Conservation (phyloP, 164 flowering plant species). For the Piper longum region DNA sequence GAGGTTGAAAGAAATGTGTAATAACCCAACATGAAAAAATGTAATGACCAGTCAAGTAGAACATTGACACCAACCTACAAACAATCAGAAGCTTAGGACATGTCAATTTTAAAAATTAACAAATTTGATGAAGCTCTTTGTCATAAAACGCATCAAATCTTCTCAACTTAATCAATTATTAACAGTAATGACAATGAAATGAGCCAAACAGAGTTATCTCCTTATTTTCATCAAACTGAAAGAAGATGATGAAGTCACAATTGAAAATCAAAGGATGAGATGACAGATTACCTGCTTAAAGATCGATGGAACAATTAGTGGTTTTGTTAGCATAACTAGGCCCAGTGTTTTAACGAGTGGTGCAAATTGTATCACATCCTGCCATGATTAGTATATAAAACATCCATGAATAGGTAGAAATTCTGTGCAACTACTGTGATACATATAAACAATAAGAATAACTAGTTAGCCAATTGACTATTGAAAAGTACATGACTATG, state of each 20-base stretch:
- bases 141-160: no score
- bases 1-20: conserved; percentile 72
- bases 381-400: conserved; percentile 6
- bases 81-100: neutral
- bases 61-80: conserved; percentile 76
- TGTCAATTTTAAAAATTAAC: neutral
- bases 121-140: neutral
- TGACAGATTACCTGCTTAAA: conserved; percentile 55
- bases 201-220: no score
- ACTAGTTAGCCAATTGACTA: neutral
- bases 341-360: conserved; percentile 87
- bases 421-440: neutral
- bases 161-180: no score
- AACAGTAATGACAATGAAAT: no score
- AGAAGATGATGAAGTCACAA: neutral
- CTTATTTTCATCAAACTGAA: no score
- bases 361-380: conserved; percentile 93
- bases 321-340: conserved; percentile 63
- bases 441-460: no score
- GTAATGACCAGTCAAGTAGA: conserved; percentile 79
- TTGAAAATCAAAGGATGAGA: neutral
- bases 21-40: conserved; percentile 71
- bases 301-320: conserved; percentile 79
- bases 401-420: neutral
- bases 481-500: neutral